phyloP scores from a whole-genome alignment of 139 green algal species.

The Chlorella sp. region DNA sequence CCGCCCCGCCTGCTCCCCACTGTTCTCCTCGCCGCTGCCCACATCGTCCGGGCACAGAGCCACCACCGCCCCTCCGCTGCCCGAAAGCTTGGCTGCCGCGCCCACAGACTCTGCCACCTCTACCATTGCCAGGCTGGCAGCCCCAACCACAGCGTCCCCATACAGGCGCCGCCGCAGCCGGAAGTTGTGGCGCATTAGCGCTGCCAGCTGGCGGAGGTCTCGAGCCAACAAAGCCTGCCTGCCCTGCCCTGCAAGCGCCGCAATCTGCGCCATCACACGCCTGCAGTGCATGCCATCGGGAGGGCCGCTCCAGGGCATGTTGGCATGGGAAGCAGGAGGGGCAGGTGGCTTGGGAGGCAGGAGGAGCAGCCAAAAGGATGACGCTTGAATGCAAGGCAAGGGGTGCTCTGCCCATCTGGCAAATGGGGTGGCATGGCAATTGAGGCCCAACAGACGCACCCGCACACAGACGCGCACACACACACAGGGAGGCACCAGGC shows the following conservation, averaged over 20 bases:
- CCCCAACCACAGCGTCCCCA: constrained; percentile 75
- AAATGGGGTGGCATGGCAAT: too few relatives aligned
- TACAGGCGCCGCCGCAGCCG: constrained; percentile 73
- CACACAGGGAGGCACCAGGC: too few relatives aligned
- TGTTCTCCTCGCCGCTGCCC: too few relatives aligned
- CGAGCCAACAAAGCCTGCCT: constrained; percentile 52
- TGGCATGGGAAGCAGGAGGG: background rate
- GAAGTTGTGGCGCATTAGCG: constrained; percentile 82
- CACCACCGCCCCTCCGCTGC: constrained; percentile 84
- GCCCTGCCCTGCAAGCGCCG: constrained; percentile 63
- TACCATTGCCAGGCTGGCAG: constrained; percentile 83
- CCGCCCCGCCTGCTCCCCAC: constrained; percentile 36
- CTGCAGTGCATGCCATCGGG: background rate
- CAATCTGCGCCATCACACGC: constrained; percentile 69
- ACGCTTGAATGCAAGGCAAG: too few relatives aligned
- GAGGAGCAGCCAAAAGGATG: too few relatives aligned
- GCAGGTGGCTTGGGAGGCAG: background rate
- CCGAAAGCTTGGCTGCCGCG: constrained; percentile 89
- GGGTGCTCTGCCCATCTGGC: too few relatives aligned
- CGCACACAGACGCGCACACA: too few relatives aligned
- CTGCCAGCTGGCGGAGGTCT: constrained; percentile 56
- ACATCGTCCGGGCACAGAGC: constrained; percentile 60
- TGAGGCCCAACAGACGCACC: too few relatives aligned
- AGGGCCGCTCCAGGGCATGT: background rate
- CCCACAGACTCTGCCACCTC: constrained; percentile 66